Conservation (phyloP, 2,329 filamentous ascomycete genomes). For the Diplodia seriata region DNA sequence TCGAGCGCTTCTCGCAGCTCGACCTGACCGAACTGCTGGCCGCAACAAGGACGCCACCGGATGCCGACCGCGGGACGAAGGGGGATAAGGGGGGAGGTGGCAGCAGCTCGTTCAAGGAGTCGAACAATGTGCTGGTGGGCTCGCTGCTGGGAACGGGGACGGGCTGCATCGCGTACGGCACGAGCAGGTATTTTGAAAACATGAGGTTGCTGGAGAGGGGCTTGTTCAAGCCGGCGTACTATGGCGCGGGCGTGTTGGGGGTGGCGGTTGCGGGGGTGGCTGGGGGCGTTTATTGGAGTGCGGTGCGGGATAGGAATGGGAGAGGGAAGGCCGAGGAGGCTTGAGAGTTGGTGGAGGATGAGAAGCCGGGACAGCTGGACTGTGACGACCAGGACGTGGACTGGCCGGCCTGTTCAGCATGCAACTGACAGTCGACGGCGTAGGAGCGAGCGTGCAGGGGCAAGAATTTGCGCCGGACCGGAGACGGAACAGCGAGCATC, state of each 20-base stretch:
- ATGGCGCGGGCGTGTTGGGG: conserved; percentile 41
- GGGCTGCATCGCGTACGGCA: conserved; percentile 57
- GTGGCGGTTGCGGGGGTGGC: conserved; percentile 41
- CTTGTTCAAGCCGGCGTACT: conserved; percentile 48
- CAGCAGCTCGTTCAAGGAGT: background rate
- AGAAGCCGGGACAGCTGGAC: too few relatives aligned
- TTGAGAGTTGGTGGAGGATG: background rate
- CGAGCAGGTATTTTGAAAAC: conserved; percentile 56
- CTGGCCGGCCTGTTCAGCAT: too few relatives aligned
- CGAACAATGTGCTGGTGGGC: conserved; percentile 39
- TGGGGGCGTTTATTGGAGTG: conserved; percentile 34
- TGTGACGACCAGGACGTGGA: too few relatives aligned
- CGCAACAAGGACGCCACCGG: conserved; percentile 45
- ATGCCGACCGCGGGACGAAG: conserved; percentile 19
- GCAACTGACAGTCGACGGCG: too few relatives aligned
- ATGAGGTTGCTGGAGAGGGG: conserved; percentile 53
- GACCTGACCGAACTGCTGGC: conserved; percentile 45
- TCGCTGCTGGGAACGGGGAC: conserved; percentile 55
- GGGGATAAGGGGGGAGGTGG: conserved; percentile 25
- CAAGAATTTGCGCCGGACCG: too few relatives aligned
- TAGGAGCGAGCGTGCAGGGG: too few relatives aligned
- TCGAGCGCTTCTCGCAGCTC: conserved; percentile 52
- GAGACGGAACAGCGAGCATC: too few relatives aligned
- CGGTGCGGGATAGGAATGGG: conserved; percentile 29
- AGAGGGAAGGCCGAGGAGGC: background rate